These are phyloP conservation scores for Mycena sanguinolenta DNA, from an alignment of 768 basidiomycete species.

Conservation along the genomic window DNA sequence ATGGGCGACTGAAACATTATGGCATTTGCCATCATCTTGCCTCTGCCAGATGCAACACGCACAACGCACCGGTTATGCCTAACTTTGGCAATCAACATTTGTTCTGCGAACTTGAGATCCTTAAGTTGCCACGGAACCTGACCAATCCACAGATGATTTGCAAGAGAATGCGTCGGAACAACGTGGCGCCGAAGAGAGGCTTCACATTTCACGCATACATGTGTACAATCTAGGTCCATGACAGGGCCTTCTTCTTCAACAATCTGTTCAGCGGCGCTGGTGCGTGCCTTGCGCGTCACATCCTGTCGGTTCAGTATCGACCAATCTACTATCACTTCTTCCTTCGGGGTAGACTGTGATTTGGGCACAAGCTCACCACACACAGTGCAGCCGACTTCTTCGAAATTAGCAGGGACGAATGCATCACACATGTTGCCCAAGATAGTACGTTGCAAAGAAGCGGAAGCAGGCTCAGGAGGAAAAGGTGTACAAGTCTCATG, in stretches of 20 bases:
- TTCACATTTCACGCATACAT: neutral
- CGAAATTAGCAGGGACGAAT: too few species aligned
- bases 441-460: too few species aligned
- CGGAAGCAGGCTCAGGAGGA: too few species aligned
- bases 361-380: neutral
- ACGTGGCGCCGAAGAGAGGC: neutral
- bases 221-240: neutral
- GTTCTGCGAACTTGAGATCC: conserved; percentile 44
- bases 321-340: neutral
- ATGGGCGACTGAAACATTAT: conserved; percentile 41
- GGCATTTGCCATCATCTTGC: conserved; percentile 45
- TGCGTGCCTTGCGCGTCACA: neutral
- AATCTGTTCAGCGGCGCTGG: neutral
- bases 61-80: conserved; percentile 47
- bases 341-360: neutral
- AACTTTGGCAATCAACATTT: conserved; percentile 39
- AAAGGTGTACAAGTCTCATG: too few species aligned
- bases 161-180: neutral
- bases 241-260: neutral
- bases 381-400: neutral
- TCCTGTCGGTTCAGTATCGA: neutral
- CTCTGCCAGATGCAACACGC: conserved; percentile 39
- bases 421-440: too few species aligned
- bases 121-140: neutral
- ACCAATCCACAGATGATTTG: neutral